Base-by-base conservation (phyloP, 2,329 filamentous ascomycete genomes). In the Botrytis byssoidea region DNA sequence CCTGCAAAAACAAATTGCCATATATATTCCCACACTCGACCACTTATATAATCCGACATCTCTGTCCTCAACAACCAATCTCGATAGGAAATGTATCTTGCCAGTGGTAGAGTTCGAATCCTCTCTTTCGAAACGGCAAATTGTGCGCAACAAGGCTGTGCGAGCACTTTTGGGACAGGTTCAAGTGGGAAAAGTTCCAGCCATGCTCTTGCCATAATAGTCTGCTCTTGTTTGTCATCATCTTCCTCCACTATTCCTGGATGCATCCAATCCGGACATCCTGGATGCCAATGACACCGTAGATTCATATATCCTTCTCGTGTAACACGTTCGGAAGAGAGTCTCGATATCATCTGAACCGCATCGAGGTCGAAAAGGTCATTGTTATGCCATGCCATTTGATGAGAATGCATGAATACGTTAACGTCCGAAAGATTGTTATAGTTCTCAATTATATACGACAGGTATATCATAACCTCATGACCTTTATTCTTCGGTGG, bases 1-100 rank as follows among this genome's bases (percentile, higher is more conserved):
- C 88, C 87, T 71, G 87, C 87, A 77, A 90, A 90, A 18, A 90
- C 88, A 75, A 90, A 85, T 79, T 92, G 90, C 90, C 90, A 92
- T 29, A 89, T 81, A 77, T 90, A 91, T 79, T 92, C 90, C 79
- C 91, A 85, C 3, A 91, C 85, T 35, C 89, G 83, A 2, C 89
- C 90, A 42, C 86, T 89, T 40, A 86, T 80, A 29, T 85, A 84
- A 78, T 91, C 88, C 8, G 83, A 83, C 69, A 89, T 79, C 7
- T 85, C 81, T 3, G 89, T 89, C 16, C 85, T 83, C n/a, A 90
- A 78, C 59, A 91, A 76, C 90, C 90, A 92, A 64, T 89, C 82
- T 7, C 89, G 84, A 79, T 87, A 88, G 57, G 84, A 84, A 25
- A 87, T 78, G 76, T 91, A 92, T 74, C 88, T 87, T 16, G 83